phyloP scores from a whole-genome alignment of 2,329 filamentous ascomycete genomes.

The Hypoxylon sp. region DNA sequence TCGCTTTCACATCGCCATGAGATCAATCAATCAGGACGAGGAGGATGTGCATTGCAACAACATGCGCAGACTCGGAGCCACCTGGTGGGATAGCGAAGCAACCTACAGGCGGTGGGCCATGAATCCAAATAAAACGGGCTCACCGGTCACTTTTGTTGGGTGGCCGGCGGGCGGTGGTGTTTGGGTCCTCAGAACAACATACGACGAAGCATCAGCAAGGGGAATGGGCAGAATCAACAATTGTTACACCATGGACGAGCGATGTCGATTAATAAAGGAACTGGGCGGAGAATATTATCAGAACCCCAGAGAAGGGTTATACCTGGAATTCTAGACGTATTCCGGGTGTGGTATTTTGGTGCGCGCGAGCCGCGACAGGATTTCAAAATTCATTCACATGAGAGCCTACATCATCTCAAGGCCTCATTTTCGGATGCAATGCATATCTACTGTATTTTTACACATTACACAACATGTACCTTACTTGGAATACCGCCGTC shows the following conservation, averaged over 20 bases:
- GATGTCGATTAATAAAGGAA: slow-evolving; percentile 26
- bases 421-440: too few species aligned
- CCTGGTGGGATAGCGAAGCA: slow-evolving; percentile 32
- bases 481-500: too few species aligned
- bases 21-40: slow-evolving; percentile 24
- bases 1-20: slow-evolving; percentile 34
- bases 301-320: slow-evolving; percentile 28
- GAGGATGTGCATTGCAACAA: slow-evolving; percentile 28
- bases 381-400: too few species aligned
- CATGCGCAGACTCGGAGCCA: slow-evolving; percentile 33
- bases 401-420: too few species aligned
- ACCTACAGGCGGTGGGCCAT: slow-evolving; percentile 25
- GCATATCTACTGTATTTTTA: too few species aligned
- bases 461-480: too few species aligned
- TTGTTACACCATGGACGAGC: slow-evolving; percentile 30
- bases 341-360: too few species aligned
- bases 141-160: slow-evolving; percentile 27
- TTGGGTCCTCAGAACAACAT: slow-evolving; percentile 29
- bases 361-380: too few species aligned
- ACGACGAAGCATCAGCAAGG: slow-evolving; percentile 25
- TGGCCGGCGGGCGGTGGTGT: slow-evolving; percentile 30
- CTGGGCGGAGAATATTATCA: slow-evolving; percentile 29
- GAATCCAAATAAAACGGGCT: slow-evolving; percentile 16
- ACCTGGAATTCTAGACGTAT: slow-evolving; percentile 21
- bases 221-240: slow-evolving; percentile 33